Evolutionary conservation across 2,329 filamentous ascomycete species (phyloP).

Genomic region (Pestalotiopsis fici): DNA sequence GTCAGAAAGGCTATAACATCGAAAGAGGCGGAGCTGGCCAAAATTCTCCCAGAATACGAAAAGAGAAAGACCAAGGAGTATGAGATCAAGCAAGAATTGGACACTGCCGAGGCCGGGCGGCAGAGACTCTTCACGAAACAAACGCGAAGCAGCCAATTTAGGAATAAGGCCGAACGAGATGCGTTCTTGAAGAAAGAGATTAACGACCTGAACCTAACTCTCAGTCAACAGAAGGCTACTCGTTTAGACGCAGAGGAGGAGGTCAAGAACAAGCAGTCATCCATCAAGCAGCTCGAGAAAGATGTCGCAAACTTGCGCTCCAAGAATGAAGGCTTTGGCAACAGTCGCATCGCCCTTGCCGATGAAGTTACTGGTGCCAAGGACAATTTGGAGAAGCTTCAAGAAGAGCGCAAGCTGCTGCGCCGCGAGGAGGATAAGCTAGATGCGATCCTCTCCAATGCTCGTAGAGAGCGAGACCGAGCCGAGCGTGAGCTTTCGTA

Average conservation of each 20-base stretch:
- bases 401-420: constrained; percentile 84
- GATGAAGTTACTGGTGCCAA: constrained; percentile 77
- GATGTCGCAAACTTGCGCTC: constrained; percentile 72
- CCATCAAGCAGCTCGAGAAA: constrained; percentile 71
- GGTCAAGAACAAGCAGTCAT: constrained; percentile 68
- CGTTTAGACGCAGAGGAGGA: constrained; percentile 84
- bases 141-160: constrained; percentile 83
- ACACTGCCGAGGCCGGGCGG: constrained; percentile 72
- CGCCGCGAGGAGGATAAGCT: constrained; percentile 89
- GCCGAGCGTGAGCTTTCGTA: constrained; percentile 78
- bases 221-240: constrained; percentile 81
- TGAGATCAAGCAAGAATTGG: constrained; percentile 69
- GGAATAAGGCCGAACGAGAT: constrained; percentile 85
- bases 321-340: constrained; percentile 77
- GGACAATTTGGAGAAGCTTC: constrained; percentile 75
- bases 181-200: constrained; percentile 80
- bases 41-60: constrained; percentile 77
- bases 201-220: constrained; percentile 72
- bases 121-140: constrained; percentile 90
- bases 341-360: constrained; percentile 70
- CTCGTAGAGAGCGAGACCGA: constrained; percentile 73
- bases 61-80: constrained; percentile 73
- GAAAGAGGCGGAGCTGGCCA: constrained; percentile 75
- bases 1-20: constrained; percentile 74
- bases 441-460: constrained; percentile 73